Evolutionary conservation across 1,139 yeast species (phyloP).

Genomic region (Yamadazyma sp.): DNA sequence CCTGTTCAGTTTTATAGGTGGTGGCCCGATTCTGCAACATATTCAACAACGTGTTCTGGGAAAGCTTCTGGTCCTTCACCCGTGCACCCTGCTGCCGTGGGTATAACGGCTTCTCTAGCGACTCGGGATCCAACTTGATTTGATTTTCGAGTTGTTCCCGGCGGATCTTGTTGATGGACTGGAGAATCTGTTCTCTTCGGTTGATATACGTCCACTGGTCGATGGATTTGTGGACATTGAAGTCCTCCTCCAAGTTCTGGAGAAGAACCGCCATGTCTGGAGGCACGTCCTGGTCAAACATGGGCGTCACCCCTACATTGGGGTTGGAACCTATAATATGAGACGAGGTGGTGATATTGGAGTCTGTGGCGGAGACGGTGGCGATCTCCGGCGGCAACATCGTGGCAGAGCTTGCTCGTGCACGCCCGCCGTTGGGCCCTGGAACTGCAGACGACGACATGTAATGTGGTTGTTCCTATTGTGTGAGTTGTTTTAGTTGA

Average conservation of each 20-base stretch:
- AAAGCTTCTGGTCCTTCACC: conserved; percentile 13
- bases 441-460: not conserved
- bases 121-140: conserved; percentile 37
- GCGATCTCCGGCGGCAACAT: conserved; percentile 21
- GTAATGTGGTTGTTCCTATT: too few relatives aligned
- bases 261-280: conserved; percentile 48
- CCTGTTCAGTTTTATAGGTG: conserved; percentile 64
- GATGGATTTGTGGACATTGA: conserved; percentile 38
- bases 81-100: conserved; percentile 42
- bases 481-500: too few relatives aligned
- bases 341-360: conserved; percentile 20
- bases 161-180: conserved; percentile 35
- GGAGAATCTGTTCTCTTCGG: conserved; percentile 47
- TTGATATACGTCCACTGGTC: conserved; percentile 53
- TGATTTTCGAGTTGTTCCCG: conserved; percentile 30
- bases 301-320: conserved; percentile 10
- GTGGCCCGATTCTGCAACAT: conserved; percentile 73
- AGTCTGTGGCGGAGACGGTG: conserved; percentile 27
- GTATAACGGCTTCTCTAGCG: conserved; percentile 53
- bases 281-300: conserved; percentile 37
- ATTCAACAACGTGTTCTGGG: conserved; percentile 61
- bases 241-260: conserved; percentile 46
- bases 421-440: conserved; percentile 12
- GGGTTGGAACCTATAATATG: conserved; percentile 12
- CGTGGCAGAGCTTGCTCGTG: conserved; percentile 19